These are phyloP conservation scores for Psophocarpus tetragonolobus DNA, from an alignment of 306 rosid species.

Conservation along the genomic window DNA sequence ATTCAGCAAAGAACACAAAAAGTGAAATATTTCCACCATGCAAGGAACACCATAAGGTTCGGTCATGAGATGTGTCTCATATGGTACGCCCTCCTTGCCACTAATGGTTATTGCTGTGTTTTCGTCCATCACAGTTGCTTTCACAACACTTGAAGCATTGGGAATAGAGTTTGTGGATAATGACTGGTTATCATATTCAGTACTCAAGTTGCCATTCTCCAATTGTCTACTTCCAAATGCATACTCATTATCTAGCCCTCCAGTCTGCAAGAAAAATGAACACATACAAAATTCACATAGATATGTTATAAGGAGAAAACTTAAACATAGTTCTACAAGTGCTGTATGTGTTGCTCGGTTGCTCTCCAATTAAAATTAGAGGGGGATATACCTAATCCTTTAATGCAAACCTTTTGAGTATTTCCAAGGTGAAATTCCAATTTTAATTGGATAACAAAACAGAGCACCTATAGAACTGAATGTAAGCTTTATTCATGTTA, in stretches of 20 bases:
- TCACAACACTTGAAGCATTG: constrained; percentile 51
- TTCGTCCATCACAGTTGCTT: constrained; percentile 59
- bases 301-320: constrained; percentile 10
- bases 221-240: constrained; percentile 65
- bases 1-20: constrained; percentile 84
- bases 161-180: constrained; percentile 51
- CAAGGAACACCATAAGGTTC: constrained; percentile 97
- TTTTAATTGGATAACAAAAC: no score
- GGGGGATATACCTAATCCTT: no score
- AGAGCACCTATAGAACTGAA: no score
- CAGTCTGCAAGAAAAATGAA: constrained; percentile 56
- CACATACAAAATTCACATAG: constrained; percentile 20
- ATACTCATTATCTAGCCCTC: constrained; percentile 61
- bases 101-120: constrained; percentile 49
- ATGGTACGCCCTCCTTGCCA: constrained; percentile 65
- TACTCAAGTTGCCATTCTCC: constrained; percentile 77
- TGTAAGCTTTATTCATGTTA: no score
- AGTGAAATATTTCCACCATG: constrained; percentile 97
- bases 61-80: constrained; percentile 75
- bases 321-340: no score
- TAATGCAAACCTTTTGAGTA: no score
- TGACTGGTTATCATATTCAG: constrained; percentile 70
- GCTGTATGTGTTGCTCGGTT: no score
- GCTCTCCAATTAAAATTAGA: no score
- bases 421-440: no score